A percentile compares a stretch with the other conserved stretches of the same genome.
Conservation (phyloP, 495 filamentous ascomycete species). For the Aspergillus saccharolyticus region DNA sequence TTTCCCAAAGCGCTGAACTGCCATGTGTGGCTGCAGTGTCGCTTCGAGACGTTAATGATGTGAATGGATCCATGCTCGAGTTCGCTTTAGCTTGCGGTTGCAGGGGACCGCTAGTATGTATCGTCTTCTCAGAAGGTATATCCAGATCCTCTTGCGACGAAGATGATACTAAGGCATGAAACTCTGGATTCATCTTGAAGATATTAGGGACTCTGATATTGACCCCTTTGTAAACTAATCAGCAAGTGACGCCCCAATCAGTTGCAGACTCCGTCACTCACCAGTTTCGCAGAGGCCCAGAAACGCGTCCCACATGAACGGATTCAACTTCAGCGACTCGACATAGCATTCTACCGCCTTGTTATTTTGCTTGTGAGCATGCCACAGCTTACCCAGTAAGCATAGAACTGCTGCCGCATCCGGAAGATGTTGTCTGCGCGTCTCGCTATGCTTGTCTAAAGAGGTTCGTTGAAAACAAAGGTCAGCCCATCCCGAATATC, state of each 20-base stretch:
- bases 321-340: slow-evolving; percentile 81
- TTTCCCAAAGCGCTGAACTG: slow-evolving; percentile 53
- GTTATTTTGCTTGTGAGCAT: slow-evolving; percentile 70
- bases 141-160: slow-evolving; percentile 32
- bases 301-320: slow-evolving; percentile 99
- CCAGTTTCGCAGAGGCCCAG: slow-evolving; percentile 68
- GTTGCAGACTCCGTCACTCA: slow-evolving; percentile 26
- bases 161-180: slow-evolving; percentile 46
- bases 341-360: slow-evolving; percentile 81
- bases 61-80: slow-evolving; percentile 43
- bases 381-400: slow-evolving; percentile 81
- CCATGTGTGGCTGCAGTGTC: slow-evolving; percentile 40
- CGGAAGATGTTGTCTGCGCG: slow-evolving; percentile 59
- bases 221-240: slow-evolving; percentile 54
- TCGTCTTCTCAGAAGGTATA: slow-evolving; percentile 32
- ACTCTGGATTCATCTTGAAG: slow-evolving; percentile 71
- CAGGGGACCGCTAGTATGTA: slow-evolving; percentile 32
- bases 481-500: slow-evolving; percentile 4
- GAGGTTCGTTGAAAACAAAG: slow-evolving; percentile 9
- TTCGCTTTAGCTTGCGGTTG: slow-evolving; percentile 43
- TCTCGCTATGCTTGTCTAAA: slow-evolving; percentile 67
- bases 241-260: slow-evolving; percentile 5
- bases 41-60: slow-evolving; percentile 36
- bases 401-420: slow-evolving; percentile 79
- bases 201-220: slow-evolving; percentile 75